Conservation (phyloP, 495 filamentous ascomycete genomes). For the Paragyromitra xinjiangensis region DNA sequence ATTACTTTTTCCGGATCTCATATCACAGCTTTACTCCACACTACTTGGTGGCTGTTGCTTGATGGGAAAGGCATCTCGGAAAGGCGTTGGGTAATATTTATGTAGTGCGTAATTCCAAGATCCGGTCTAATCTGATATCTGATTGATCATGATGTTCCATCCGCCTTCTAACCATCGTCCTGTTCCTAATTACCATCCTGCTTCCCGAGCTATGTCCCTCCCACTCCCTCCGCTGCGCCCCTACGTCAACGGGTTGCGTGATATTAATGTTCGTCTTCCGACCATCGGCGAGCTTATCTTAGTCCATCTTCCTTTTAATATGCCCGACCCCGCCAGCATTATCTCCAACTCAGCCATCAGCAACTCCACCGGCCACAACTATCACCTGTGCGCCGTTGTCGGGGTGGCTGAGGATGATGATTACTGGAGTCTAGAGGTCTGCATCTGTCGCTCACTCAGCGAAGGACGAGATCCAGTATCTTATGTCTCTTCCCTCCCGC, state of each 20-base stretch:
- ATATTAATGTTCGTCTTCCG: background rate
- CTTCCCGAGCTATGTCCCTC: background rate
- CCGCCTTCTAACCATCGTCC: background rate
- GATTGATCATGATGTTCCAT: background rate
- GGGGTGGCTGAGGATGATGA: background rate
- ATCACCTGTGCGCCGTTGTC: slow-evolving; percentile 3
- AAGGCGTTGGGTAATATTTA: too few relatives aligned
- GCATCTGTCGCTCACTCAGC: background rate
- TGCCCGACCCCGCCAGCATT: background rate
- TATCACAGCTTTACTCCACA: too few relatives aligned
- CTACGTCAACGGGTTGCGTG: background rate
- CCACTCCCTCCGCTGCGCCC: slow-evolving; percentile 1
- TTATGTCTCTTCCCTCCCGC: slow-evolving; percentile 3
- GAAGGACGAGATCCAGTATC: background rate
- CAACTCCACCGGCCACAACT: background rate
- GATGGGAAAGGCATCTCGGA: too few relatives aligned
- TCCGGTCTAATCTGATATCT: background rate
- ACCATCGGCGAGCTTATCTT: background rate
- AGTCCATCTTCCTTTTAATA: background rate
- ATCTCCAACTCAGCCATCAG: slow-evolving; percentile 8
- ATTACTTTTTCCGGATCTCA: too few relatives aligned
- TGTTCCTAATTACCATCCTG: background rate
- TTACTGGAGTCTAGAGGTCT: background rate
- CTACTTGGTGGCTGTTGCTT: too few relatives aligned
- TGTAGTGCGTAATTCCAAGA: background rate